Evolutionary conservation across 331 rosid species (phyloP).

Genomic region (Quercus tomentella): DNA sequence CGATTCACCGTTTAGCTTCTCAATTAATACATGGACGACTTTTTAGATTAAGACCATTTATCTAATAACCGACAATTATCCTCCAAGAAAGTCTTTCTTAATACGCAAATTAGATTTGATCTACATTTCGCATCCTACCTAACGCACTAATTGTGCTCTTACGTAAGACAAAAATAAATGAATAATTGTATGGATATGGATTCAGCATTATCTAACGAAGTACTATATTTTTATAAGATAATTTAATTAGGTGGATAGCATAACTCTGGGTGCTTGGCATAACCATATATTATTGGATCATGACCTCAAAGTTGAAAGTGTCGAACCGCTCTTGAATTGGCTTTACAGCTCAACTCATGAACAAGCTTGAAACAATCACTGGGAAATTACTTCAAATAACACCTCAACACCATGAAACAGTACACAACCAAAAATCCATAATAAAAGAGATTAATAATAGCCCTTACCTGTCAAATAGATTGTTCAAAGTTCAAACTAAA

Average conservation of each 20-base stretch:
- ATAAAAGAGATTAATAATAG: not conserved
- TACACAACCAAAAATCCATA: not conserved
- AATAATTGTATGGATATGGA: not conserved
- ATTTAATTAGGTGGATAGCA: not conserved
- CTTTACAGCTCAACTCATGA: not conserved
- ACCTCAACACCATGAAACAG: not conserved
- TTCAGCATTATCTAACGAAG: not conserved
- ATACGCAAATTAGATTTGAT: slow-evolving; percentile 9
- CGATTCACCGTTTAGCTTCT: no score
- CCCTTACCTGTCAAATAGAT: not conserved
- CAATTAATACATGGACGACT: not conserved
- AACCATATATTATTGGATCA: not conserved
- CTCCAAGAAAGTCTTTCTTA: not conserved
- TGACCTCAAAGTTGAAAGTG: not conserved
- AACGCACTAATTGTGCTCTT: slow-evolving; percentile 15
- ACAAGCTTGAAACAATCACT: not conserved
- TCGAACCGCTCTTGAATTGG: not conserved
- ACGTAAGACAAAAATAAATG: slow-evolving; percentile 15
- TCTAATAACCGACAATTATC: not conserved
- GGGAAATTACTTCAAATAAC: not conserved
- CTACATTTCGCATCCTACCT: slow-evolving; percentile 19
- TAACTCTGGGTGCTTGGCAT: not conserved
- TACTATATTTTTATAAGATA: not conserved
- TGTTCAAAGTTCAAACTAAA: not conserved
- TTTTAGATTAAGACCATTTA: not conserved